Percentiles rank a stretch among this genome's conserved stretches.
Evolutionary conservation across 2,329 filamentous ascomycete genomes (phyloP).

Genomic region (Exserohilum rostratum): DNA sequence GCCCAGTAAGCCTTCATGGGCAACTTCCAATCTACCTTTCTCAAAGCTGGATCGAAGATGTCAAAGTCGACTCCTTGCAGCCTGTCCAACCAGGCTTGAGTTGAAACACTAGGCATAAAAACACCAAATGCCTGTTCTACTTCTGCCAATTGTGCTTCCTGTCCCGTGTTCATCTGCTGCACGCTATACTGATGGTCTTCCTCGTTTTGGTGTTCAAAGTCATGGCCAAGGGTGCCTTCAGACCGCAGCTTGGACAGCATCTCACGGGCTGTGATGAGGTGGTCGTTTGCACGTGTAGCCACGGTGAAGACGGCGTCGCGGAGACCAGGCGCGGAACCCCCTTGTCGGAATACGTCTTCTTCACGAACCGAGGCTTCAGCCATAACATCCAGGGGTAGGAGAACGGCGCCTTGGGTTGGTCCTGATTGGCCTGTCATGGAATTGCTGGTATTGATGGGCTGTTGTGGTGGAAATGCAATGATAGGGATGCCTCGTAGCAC

Average conservation of each 20-base stretch:
- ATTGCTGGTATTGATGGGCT: conserved; percentile 57
- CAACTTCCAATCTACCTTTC: conserved; percentile 78
- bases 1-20: conserved; percentile 78
- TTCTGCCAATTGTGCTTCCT: conserved; percentile 55
- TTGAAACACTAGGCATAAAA: conserved; percentile 78
- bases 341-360: conserved; percentile 85
- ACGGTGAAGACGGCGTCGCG: conserved; percentile 91
- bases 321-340: conserved; percentile 77
- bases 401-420: conserved; percentile 67
- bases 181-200: conserved; percentile 65
- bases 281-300: conserved; percentile 92
- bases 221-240: conserved; percentile 78
- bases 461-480: conserved; percentile 76
- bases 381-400: conserved; percentile 90
- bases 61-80: conserved; percentile 86
- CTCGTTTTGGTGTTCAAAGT: conserved; percentile 85
- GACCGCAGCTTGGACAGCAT: conserved; percentile 83
- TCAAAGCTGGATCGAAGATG: conserved; percentile 68
- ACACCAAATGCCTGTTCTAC: conserved; percentile 76
- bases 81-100: conserved; percentile 76
- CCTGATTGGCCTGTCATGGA: conserved; percentile 47
- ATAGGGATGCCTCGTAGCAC: conserved; percentile 86
- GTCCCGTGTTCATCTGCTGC: conserved; percentile 43
- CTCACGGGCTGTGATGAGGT: conserved; percentile 89
- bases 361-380: conserved; percentile 79